Percentiles rank a stretch among this genome's conserved stretches.
phyloP scores from a whole-genome alignment of 495 filamentous ascomycete species.

The Gamarada debralockiae region DNA sequence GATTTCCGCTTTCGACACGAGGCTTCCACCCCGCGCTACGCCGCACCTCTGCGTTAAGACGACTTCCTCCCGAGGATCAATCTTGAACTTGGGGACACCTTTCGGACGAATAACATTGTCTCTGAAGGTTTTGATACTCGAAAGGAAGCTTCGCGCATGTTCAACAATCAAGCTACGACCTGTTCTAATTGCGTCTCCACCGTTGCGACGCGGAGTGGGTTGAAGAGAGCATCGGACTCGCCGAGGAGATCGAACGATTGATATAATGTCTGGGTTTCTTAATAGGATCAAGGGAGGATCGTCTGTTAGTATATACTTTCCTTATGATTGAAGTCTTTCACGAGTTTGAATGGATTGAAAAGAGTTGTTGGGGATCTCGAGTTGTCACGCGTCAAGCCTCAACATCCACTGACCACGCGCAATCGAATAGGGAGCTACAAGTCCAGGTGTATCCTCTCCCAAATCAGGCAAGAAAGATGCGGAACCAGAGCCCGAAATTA shows the following conservation, averaged over 20 bases:
- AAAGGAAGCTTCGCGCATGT: slow-evolving; percentile 14
- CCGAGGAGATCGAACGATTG: background rate
- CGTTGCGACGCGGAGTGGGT: slow-evolving; percentile 14
- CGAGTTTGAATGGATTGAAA: background rate
- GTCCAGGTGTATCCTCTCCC: slow-evolving; percentile 19
- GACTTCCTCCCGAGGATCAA: background rate
- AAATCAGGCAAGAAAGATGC: slow-evolving; percentile 23
- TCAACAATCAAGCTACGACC: background rate
- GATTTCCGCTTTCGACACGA: slow-evolving; percentile 5
- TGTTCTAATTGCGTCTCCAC: slow-evolving; percentile 8
- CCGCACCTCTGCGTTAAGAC: background rate
- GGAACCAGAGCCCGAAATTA: slow-evolving; percentile 56
- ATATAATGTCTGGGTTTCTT: slow-evolving; percentile 22
- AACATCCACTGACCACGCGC: background rate
- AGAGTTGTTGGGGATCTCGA: background rate
- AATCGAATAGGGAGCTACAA: slow-evolving; percentile 15
- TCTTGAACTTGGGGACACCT: background rate
- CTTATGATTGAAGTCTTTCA: background rate
- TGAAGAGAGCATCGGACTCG: background rate
- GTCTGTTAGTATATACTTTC: slow-evolving; percentile 19
- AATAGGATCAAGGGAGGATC: slow-evolving; percentile 23
- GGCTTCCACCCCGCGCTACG: slow-evolving; percentile 1
- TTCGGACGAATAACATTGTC: background rate
- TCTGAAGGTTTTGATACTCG: background rate
- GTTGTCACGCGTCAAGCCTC: no score